Percentiles rank a stretch among this genome's conserved stretches.
Evolutionary conservation across 805 yeast species (phyloP).

Genomic region (Lachancea sp.): DNA sequence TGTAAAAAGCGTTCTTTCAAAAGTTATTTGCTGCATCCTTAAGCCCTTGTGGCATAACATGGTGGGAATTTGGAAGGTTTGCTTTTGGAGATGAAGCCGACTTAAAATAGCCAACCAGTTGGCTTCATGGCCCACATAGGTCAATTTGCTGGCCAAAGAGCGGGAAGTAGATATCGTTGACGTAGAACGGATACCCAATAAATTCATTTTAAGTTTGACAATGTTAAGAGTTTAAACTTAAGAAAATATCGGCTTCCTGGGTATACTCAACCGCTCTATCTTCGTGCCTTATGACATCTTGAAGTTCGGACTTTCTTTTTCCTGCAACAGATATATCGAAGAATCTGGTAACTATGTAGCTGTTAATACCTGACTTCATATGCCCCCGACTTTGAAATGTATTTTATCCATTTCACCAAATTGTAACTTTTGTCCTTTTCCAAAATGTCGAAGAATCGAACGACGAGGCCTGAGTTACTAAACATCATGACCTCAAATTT

Average conservation of each 20-base stretch:
- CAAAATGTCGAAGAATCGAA: constrained; percentile 60
- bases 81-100: not conserved
- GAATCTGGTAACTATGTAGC: too few relatives aligned
- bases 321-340: too few relatives aligned
- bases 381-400: constrained; percentile 66
- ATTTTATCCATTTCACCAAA: constrained; percentile 85
- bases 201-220: too few relatives aligned
- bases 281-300: too few relatives aligned
- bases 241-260: too few relatives aligned
- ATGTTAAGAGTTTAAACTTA: too few relatives aligned
- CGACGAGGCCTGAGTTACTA: constrained; percentile 69
- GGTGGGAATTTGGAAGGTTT: not conserved
- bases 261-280: too few relatives aligned
- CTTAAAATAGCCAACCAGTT: not conserved
- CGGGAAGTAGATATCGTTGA: too few relatives aligned
- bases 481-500: constrained; percentile 67
- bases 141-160: not conserved
- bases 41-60: not conserved
- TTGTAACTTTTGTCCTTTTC: constrained; percentile 51
- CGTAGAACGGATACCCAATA: too few relatives aligned
- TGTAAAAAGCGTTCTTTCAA: not conserved
- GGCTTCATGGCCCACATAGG: not conserved
- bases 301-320: too few relatives aligned
- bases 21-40: not conserved
- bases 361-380: constrained; percentile 67